Evolutionary conservation across 805 yeast genomes (phyloP), one percentile per base, ranked within the genome.

Genomic region (Zygotorulaspora danielsina): DNA sequence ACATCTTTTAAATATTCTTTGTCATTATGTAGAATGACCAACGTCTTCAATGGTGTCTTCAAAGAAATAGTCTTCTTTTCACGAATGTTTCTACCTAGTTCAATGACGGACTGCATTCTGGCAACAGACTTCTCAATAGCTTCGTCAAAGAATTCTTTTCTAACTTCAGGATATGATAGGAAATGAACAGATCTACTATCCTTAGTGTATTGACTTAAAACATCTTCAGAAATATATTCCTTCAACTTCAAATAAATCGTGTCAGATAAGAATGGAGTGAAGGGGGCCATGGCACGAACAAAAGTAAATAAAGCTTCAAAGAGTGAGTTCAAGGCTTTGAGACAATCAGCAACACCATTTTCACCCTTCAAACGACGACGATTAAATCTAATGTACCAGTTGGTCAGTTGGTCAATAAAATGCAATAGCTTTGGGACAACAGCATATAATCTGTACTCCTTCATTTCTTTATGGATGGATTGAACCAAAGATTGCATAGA

Each of bases 371-470:
- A 78, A 74, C 99, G 90, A 71, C 87, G 80, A 72, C 99, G 89
- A 73, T 93, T 93, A 68, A 93, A 85, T 66, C 99, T 83, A 64
- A 93, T 93, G 72, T 93, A 93, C 97, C 97, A 93, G 72, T 93
- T 93, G 51, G 99, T 93, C 67, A 93, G 76, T 61, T 86, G 86
- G 59, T 93, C 98, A 63, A 93, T 84, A 65, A 93, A 81, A 43
- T 77, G 75, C 59, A 93, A 75, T 59, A 93, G 71, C 59, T 82
- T 84, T 55, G 98, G 97, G 51, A 93, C 97, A 53, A 93, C 99
- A 31, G 97, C 88, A 69, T 87, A 93, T 50, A 93, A 73, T 66
- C 95, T 78, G 72, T 93, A 93, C 49, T 76, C 84, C 36, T 63
- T 66, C 98, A 93, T 93, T 72, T 93, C 98, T 42, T 68, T 65